Conservation (phyloP, 2,329 filamentous ascomycete species). For the Arthrinium puccinioides region DNA sequence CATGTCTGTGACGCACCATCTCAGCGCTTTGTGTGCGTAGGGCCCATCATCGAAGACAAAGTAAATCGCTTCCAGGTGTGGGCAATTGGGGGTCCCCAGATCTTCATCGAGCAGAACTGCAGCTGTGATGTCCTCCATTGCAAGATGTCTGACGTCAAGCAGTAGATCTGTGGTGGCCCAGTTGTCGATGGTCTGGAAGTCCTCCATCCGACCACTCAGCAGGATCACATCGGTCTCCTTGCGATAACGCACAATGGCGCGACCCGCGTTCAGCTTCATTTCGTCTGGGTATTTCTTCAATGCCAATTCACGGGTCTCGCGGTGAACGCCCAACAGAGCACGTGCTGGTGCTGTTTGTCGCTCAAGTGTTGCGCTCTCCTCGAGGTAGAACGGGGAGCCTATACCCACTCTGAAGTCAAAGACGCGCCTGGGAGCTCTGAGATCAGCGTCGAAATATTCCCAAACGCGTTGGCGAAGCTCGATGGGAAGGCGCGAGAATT, state of each 20-base stretch:
- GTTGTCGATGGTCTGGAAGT: background rate
- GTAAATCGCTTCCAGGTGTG: conserved; percentile 11
- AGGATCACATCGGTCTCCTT: conserved; percentile 20
- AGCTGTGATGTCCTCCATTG: background rate
- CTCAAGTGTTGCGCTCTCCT: conserved; percentile 12
- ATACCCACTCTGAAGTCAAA: conserved; percentile 8
- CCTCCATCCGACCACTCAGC: conserved; percentile 1
- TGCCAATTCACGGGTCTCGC: conserved; percentile 24
- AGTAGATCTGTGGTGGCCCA: background rate
- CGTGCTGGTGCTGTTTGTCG: conserved; percentile 22
- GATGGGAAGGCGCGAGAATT: conserved; percentile 24
- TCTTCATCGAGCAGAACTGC: background rate
- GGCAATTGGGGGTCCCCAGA: background rate
- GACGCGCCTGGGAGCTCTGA: conserved; percentile 19
- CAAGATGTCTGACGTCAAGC: background rate
- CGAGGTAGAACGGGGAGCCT: conserved; percentile 4
- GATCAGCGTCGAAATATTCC: conserved; percentile 24
- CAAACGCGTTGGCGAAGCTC: conserved; percentile 28
- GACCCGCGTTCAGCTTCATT: conserved; percentile 11
- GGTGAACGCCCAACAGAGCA: conserved; percentile 19
- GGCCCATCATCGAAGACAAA: conserved; percentile 2
- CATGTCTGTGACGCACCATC: conserved; percentile 17
- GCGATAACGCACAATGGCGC: conserved; percentile 18
- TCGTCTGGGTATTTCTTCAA: conserved; percentile 23
- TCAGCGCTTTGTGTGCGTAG: conserved; percentile 1